Percentiles rank a stretch among this genome's conserved stretches.
phyloP scores from a whole-genome alignment of 306 rosid genomes.

The Crataegus laevigata region DNA sequence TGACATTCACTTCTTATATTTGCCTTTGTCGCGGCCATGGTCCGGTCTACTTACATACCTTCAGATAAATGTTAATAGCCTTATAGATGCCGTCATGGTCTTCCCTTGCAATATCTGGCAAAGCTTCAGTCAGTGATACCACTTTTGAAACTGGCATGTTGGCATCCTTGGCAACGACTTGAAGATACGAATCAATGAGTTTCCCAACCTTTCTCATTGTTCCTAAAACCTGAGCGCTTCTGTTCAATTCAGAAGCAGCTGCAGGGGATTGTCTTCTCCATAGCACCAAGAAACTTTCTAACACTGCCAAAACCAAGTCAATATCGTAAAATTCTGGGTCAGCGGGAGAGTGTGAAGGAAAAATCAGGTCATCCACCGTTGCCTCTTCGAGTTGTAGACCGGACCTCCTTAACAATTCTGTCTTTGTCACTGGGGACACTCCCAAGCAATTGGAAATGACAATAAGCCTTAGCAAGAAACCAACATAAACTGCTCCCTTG shows the following conservation, averaged over 20 bases:
- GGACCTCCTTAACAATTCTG: slow-evolving; percentile 66
- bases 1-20: background rate
- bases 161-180: slow-evolving; percentile 65
- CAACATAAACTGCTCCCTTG: slow-evolving; percentile 68
- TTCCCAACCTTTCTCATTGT: slow-evolving; percentile 66
- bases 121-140: slow-evolving; percentile 56
- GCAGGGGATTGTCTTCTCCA: slow-evolving; percentile 65
- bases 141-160: slow-evolving; percentile 66
- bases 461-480: slow-evolving; percentile 70
- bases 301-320: slow-evolving; percentile 60
- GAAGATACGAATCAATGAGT: slow-evolving; percentile 87
- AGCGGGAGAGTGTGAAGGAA: slow-evolving; percentile 48
- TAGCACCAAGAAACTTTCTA: slow-evolving; percentile 61
- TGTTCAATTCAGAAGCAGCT: slow-evolving; percentile 27
- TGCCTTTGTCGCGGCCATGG: too few species aligned
- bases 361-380: slow-evolving; percentile 58
- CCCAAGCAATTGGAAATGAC: slow-evolving; percentile 46
- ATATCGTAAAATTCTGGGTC: slow-evolving; percentile 53
- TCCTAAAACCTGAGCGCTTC: slow-evolving; percentile 27
- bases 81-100: slow-evolving; percentile 75
- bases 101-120: slow-evolving; percentile 68
- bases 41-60: slow-evolving; percentile 36
- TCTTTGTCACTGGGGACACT: slow-evolving; percentile 54
- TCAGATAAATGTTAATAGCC: slow-evolving; percentile 80
- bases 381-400: slow-evolving; percentile 83